Percentiles rank a stretch among this genome's conserved stretches.
Evolutionary conservation across 164 flowering plant species (phyloP).

Genomic region (Amborella trichopoda): DNA sequence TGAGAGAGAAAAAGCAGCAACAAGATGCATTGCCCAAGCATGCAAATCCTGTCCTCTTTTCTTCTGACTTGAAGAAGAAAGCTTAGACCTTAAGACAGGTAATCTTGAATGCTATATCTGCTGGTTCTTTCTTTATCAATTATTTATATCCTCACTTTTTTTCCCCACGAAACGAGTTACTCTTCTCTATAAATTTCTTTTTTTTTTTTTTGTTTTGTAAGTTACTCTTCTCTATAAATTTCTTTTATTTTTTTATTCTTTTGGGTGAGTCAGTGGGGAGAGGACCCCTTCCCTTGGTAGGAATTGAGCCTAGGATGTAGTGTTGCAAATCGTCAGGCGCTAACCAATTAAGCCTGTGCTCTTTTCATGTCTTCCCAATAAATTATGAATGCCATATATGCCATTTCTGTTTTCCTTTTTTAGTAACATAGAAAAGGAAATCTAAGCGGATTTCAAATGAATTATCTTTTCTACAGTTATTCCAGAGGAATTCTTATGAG

Average conservation of each 20-base stretch:
- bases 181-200: not conserved
- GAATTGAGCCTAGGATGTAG: too few species aligned
- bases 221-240: not conserved
- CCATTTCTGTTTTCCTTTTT: too few species aligned
- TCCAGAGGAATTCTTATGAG: too few species aligned
- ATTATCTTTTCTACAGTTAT: too few species aligned
- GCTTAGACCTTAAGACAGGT: constrained; percentile 92
- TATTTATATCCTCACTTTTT: not conserved
- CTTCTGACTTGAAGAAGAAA: constrained; percentile 72
- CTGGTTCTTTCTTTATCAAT: not conserved
- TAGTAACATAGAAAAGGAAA: too few species aligned
- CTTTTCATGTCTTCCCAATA: too few species aligned
- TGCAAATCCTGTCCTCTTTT: constrained; percentile 56
- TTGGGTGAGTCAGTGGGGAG: not conserved
- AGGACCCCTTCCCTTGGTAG: too few species aligned
- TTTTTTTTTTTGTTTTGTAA: not conserved
- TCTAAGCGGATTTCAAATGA: too few species aligned
- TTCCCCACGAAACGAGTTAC: not conserved
- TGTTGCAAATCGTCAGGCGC: too few species aligned
- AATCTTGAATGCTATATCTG: constrained; percentile 3
- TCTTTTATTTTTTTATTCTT: not conserved
- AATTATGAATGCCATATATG: too few species aligned
- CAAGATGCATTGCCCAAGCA: constrained; percentile 76
- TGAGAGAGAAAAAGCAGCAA: constrained; percentile 71
- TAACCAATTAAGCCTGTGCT: too few species aligned